These are phyloP conservation scores for Tephrocybe sp. DNA, from an alignment of 768 basidiomycete genomes.

Conservation along the genomic window DNA sequence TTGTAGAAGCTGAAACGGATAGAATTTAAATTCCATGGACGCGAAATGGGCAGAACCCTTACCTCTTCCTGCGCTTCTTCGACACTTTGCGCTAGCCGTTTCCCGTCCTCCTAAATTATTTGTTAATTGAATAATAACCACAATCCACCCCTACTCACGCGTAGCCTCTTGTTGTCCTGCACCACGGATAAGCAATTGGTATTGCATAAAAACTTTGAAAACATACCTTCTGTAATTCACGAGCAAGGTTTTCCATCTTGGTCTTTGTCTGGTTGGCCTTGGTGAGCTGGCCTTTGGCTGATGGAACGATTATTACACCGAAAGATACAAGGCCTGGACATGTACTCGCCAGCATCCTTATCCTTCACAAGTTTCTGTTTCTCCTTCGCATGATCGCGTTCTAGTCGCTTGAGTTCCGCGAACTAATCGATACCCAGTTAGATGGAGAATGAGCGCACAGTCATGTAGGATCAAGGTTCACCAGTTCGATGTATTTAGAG, in stretches of 20 bases:
- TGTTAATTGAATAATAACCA: slow-evolving; percentile 17
- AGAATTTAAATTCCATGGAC: slow-evolving; percentile 10
- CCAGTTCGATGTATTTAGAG: slow-evolving; percentile 85
- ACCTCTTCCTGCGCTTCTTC: slow-evolving; percentile 88
- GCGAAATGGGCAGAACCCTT: slow-evolving; percentile 9
- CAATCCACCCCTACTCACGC: slow-evolving; percentile 45
- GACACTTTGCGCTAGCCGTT: slow-evolving; percentile 74
- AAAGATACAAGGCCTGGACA: neutral
- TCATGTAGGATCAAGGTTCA: slow-evolving; percentile 35
- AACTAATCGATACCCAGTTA: slow-evolving; percentile 50
- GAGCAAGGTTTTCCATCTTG: slow-evolving; percentile 87
- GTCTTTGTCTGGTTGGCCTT: slow-evolving; percentile 87
- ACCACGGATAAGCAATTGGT: slow-evolving; percentile 14
- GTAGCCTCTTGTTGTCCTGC: slow-evolving; percentile 86
- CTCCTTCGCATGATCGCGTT: slow-evolving; percentile 88
- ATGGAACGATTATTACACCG: neutral
- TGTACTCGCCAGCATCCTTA: slow-evolving; percentile 73
- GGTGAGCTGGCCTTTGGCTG: slow-evolving; percentile 81
- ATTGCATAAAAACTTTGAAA: neutral
- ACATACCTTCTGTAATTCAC: slow-evolving; percentile 83
- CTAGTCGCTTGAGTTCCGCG: slow-evolving; percentile 81
- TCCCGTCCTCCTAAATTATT: slow-evolving; percentile 71
- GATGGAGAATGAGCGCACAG: slow-evolving; percentile 10
- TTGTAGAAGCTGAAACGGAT: slow-evolving; percentile 54
- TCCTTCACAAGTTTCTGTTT: slow-evolving; percentile 89